Base-by-base conservation (phyloP, 805 yeast genomes). In the Candida taoyuanica region DNA sequence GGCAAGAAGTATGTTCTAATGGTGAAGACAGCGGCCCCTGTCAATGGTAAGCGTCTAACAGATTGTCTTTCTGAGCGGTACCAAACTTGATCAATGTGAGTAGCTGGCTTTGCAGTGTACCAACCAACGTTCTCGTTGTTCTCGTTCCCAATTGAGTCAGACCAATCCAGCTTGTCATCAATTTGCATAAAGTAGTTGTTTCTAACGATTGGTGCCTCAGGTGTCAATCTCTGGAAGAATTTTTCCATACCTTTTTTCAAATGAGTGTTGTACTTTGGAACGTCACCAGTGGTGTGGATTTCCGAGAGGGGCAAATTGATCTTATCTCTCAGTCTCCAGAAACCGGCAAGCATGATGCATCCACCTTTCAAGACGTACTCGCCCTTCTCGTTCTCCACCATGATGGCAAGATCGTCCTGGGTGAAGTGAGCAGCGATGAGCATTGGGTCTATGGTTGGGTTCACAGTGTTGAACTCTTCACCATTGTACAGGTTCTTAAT, bases 371-470 rank as follows among this genome's bases (percentile, higher is more conserved):
- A 62, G 24, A 62, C 61, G 52, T 77, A 79, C 36, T 73, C 69
- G 7, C 84, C 85, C 27, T 76, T 68, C 17, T 65, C 68, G 34
- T 67, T 64, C 49, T 81, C 86, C 36, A 78, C 59, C 82, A 80
- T 74, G 17, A 81, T 65, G 5, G 85, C 86, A 36, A 79, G 58
- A 54, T 80, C 86, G 56, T 80, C 86, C 56, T 80, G 86, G 12
- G 73, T 58, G 58, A 78, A 62, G 48, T 68, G 66, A 1, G 81
- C 71, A 6, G 78, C 76, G 55, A 77, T 74, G 31, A 68, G 58
- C 71, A 73, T 69, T 23, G 85, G 85, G 52, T 79, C 84, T 39
- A 65, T 69, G 19, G 54, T 59, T 43, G 56, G 61, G 24, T 60
- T 44, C 9, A 43, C 31, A 23, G 45, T 40, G 29, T 60, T 52